Percentiles rank a stretch among this genome's conserved stretches.
Evolutionary conservation across 176 grass and related monocot species (phyloP).

Genomic region (Dendrocalamus sinicus): DNA sequence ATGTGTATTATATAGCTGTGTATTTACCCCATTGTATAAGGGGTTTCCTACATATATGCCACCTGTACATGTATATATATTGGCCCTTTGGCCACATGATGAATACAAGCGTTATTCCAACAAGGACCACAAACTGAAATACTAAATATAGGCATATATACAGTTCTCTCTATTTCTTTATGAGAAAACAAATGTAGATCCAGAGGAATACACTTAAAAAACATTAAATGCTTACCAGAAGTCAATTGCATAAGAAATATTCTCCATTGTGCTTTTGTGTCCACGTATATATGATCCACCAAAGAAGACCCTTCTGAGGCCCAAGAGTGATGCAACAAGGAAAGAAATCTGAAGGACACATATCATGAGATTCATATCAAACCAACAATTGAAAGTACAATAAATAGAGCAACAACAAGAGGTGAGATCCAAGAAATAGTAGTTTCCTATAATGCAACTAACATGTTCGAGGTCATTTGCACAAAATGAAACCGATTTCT

Average conservation of each 20-base stretch:
- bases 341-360: constrained; percentile 72
- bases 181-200: constrained; percentile 2
- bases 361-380: constrained; percentile 21
- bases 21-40: too few relatives aligned
- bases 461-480: constrained; percentile 30
- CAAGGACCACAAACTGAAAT: not conserved
- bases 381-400: not conserved
- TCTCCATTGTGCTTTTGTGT: constrained; percentile 93
- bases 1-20: too few relatives aligned
- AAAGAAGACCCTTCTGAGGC: constrained; percentile 89
- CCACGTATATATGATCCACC: constrained; percentile 98
- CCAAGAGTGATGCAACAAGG: constrained; percentile 93
- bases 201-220: constrained; percentile 5
- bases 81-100: too few relatives aligned
- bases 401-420: constrained; percentile 20
- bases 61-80: too few relatives aligned
- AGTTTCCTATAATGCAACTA: not conserved
- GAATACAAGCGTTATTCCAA: too few relatives aligned
- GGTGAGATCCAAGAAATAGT: constrained; percentile 21
- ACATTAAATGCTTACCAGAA: constrained; percentile 67
- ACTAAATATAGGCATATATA: constrained; percentile 23
- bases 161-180: not conserved
- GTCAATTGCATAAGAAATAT: constrained; percentile 93
- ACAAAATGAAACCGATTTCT: constrained; percentile 31
- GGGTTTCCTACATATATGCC: too few relatives aligned